Evolutionary conservation across 805 yeast genomes (phyloP), one percentile per base, ranked within the genome.

Genomic region (Starmerella tilneyi): DNA sequence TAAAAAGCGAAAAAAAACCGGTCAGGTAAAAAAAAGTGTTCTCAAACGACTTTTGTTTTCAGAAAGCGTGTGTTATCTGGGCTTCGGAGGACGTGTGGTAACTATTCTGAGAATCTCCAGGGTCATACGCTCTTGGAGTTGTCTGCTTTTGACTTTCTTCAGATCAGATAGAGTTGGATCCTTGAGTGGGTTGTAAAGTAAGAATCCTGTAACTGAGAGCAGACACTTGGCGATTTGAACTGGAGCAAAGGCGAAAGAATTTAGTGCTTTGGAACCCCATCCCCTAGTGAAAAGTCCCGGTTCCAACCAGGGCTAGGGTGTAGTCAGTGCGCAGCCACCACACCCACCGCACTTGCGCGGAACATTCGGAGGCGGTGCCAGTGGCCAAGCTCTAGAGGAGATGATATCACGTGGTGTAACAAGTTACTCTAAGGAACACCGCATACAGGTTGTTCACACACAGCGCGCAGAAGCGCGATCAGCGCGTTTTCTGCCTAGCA

Each of bases 61-160:
- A 38, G 33, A 28, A 38, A 46, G 47, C 40, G 37, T 41, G 48
- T 50, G 53, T 44, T 52, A 52, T 47, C 55, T 44, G 33, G 55
- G 55, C 40, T 52, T 52, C 22, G 53, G 37, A 22, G 47, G 49
- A 32, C 53, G 53, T 2, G 55, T 50, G 31, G 53, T 47, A 39
- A 41, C 46, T 45, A 47, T 46, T 41, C 48, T 43, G 46, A 50
- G 48, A 32, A 43, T 28, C 51, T 52, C 49, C 17, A 34, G 48
- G 44, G 44, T 46, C 55, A 52, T 52, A 26, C 48, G 45, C 33
- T 42, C 41, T 27, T 12, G 24, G 40, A 24, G 21, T 23, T 36
- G 19, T 24, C 30, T 5, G n/a, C 28, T 9, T 24, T 6, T 23
- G 16, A 30, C 9, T 36, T 23, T 36, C 28, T 12, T 21, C 19